A percentile compares a stretch with the other conserved stretches of the same genome.
Conservation (phyloP, 2,329 filamentous ascomycete species). For the Fusarium tanahbumbuense region DNA sequence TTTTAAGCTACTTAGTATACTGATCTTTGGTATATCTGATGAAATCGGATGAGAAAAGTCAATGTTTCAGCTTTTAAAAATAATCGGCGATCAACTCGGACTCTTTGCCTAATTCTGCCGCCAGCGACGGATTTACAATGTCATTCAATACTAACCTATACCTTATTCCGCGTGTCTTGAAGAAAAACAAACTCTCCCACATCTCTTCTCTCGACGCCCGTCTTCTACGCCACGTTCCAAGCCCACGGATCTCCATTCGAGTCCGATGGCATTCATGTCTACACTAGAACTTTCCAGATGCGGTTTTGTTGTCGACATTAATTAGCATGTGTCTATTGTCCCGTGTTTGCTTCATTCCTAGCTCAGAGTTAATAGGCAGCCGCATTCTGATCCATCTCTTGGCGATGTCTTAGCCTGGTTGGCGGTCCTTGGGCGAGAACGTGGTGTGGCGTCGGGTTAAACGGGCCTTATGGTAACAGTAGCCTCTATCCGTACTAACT, state of each 20-base stretch:
- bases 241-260: not conserved
- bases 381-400: not conserved
- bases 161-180: not conserved
- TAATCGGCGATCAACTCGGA: not conserved
- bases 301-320: not conserved
- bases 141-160: not conserved
- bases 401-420: not conserved
- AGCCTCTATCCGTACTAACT: not conserved
- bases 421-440: conserved; percentile 14
- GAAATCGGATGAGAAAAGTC: not conserved
- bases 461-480: not conserved
- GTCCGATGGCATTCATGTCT: not conserved
- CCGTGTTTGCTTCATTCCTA: not conserved
- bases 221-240: not conserved
- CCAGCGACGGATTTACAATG: too few relatives aligned
- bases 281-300: conserved; percentile 13
- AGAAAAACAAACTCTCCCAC: not conserved
- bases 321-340: not conserved
- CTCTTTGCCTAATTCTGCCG: not conserved
- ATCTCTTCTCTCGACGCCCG: not conserved
- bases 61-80: not conserved
- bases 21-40: too few relatives aligned
- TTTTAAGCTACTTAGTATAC: too few relatives aligned
- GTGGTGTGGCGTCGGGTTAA: conserved; percentile 15
- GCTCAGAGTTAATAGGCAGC: not conserved